Base-by-base conservation (phyloP, 108 stramenopile genomes). In the Nitzschia putrida region DNA sequence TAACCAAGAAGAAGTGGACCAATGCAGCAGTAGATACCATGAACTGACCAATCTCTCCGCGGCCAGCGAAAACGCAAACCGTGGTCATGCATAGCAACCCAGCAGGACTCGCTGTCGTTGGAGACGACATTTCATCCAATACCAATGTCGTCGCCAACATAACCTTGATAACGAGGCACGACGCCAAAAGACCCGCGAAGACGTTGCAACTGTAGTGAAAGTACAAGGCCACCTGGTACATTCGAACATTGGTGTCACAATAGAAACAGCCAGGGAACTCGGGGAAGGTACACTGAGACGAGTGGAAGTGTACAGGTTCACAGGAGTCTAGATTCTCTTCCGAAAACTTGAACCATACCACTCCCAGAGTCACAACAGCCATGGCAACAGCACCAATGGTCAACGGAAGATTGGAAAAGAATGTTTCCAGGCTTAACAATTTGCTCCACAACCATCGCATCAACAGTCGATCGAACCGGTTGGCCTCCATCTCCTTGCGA, bases 201-300 rank as follows among this genome's bases (percentile, higher is more conserved):
- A 81, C 61, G 0, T 72, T 86, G 66, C 87, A 91, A 43, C 66
- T 56, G 23, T 57, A 78, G 61, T 88, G 89, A 58, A 90, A 91
- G 44, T 72, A 45, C 16, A 83, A 45, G 12, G 85, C 90, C 29
- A 79, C 8, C 66, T 61, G 58, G 61, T 83, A 83, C 54, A 73
- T 61, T 8, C 40, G n/a, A 16, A 52, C 39, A 8, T 24, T 68
- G 7, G 81, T 85, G 39, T 92, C 91, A 61, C 91, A 92, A 64
- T 73, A 85, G 56, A 89, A 92, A 64, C 91, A 92, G n/a, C 91
- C 91, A 18, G 91, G 88, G 55, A 92, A 92, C 61, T 92, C 91
- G 0, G 86, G 83, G 64, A 83, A 88, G 25, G 78, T 74, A 53
- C 91, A 92, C 40, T 81, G 80, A 43, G 70, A 57, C 21, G 78